Evolutionary conservation across 305 asterid genomes (phyloP), one percentile per base, ranked within the genome.

Genomic region (Solanum hybrid): DNA sequence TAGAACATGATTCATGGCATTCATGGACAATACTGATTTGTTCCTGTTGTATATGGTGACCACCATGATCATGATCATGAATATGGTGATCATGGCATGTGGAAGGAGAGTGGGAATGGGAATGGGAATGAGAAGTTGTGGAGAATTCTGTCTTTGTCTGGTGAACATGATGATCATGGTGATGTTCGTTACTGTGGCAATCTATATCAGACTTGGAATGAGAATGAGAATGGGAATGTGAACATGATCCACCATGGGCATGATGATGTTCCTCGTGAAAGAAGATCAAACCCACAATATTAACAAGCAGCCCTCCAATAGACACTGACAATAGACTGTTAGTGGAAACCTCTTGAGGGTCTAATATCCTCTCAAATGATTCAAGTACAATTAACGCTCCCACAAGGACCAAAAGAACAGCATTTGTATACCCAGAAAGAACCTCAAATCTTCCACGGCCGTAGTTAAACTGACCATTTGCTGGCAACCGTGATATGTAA

Each of bases 401-500:
- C 83, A 97, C 99, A 86, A 97, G 96, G 89, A 97, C 99, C 69
- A 97, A 93, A 74, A 97, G 94, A 83, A 97, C 96, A 67, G 98
- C 99, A 94, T 97, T 97, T 11, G 94, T 97, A 92, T 96, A 96
- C 34, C 99, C 99, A 0, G 99, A 97, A 22, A 97, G 94, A 84
- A 97, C 97, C 97, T 97, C 99, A 89, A 97, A 96, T 85, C 99
- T 95, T 88, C 99, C 99, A 86, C 99, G 99, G 24, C 99, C 99
- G 89, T 95, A 95, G 83, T 95, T 96, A 91, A 93, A 97, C 92
- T 96, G 97, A 77, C 93, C 88, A 92, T 96, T 96, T 10, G 98
- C 96, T 1, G 99, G 99, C 93, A 96, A 92, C 11, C 98, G 95
- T 11, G 99, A 96, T 88, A 97, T 97, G 77, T 96, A 97, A 1